Conservation (phyloP, 2,329 filamentous ascomycete genomes). For the Geosmithia putterillii region DNA sequence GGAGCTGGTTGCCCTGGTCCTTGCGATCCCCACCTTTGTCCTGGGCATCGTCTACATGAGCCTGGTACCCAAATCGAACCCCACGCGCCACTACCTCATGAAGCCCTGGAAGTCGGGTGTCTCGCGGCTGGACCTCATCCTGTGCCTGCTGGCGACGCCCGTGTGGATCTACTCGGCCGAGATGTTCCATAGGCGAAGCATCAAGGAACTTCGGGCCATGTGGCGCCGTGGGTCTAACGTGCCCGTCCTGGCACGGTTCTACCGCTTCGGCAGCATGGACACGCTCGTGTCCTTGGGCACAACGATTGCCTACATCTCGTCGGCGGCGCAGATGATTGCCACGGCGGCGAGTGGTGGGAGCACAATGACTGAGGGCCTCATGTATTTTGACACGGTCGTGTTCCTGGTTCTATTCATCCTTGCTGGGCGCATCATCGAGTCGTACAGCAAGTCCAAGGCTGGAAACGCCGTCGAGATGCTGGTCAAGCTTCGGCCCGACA, state of each 20-base stretch:
- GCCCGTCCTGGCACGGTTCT: constrained; percentile 64
- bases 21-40: constrained; percentile 72
- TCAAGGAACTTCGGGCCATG: constrained; percentile 66
- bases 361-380: constrained; percentile 30
- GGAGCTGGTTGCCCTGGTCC: constrained; percentile 53
- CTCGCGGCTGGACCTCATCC: constrained; percentile 63
- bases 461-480: constrained; percentile 76
- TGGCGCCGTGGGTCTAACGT: constrained; percentile 68
- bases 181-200: constrained; percentile 66
- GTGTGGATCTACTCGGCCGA: constrained; percentile 82
- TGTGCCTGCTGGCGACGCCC: constrained; percentile 72
- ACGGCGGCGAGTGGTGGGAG: constrained; percentile 33
- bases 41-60: constrained; percentile 90
- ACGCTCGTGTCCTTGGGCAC: constrained; percentile 84
- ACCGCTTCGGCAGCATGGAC: constrained; percentile 95
- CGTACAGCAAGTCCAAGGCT: constrained; percentile 83
- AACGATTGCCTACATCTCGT: constrained; percentile 76
- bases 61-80: constrained; percentile 39
- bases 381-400: constrained; percentile 88
- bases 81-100: constrained; percentile 54
- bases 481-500: constrained; percentile 63
- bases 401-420: constrained; percentile 86
- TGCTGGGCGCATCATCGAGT: constrained; percentile 61
- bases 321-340: constrained; percentile 63
- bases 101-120: constrained; percentile 58